Percentiles rank a stretch among this genome's conserved stretches.
phyloP scores from a whole-genome alignment of 192 early-diverging fungal species.

The Coemansia sp. region DNA sequence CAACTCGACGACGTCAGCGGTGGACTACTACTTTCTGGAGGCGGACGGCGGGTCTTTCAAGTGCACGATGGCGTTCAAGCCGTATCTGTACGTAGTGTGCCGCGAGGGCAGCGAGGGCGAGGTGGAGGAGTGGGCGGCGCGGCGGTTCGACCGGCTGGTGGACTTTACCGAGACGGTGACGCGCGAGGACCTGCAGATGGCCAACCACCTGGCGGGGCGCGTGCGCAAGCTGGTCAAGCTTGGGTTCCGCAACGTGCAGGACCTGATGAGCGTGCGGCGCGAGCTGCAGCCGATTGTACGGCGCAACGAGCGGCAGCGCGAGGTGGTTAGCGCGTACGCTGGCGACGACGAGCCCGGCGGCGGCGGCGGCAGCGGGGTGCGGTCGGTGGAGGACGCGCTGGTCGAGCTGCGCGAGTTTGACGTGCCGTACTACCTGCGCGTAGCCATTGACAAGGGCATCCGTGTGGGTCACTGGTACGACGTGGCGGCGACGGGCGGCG shows the following conservation, averaged over 20 bases:
- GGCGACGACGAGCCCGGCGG: constrained; percentile 22
- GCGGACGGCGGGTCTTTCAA: constrained; percentile 89
- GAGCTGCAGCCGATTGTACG: constrained; percentile 65
- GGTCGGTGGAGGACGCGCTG: constrained; percentile 64
- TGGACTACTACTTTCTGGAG: constrained; percentile 93
- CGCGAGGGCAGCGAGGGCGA: constrained; percentile 73
- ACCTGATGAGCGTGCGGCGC: constrained; percentile 74
- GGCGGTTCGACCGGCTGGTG: constrained; percentile 66
- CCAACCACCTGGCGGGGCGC: constrained; percentile 85
- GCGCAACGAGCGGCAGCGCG: constrained; percentile 65
- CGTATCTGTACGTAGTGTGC: constrained; percentile 89
- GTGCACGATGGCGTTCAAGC: constrained; percentile 75
- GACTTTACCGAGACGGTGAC: constrained; percentile 61
- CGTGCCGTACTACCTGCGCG: constrained; percentile 93
- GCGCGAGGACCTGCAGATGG: constrained; percentile 86
- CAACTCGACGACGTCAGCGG: constrained; percentile 64
- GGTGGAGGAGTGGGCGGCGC: constrained; percentile 80
- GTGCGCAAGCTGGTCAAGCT: constrained; percentile 73
- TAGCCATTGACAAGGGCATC: constrained; percentile 90
- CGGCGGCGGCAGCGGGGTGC: constrained; percentile 2
- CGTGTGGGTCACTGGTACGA: constrained; percentile 97
- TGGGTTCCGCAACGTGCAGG: constrained; percentile 77
- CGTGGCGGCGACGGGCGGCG: constrained; percentile 61
- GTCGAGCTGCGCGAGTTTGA: constrained; percentile 95
- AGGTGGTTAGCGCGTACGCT: constrained; percentile 67